Evolutionary conservation across 2,329 filamentous ascomycete genomes (phyloP).

Genomic region (Chalaropsis ovoidea): DNA sequence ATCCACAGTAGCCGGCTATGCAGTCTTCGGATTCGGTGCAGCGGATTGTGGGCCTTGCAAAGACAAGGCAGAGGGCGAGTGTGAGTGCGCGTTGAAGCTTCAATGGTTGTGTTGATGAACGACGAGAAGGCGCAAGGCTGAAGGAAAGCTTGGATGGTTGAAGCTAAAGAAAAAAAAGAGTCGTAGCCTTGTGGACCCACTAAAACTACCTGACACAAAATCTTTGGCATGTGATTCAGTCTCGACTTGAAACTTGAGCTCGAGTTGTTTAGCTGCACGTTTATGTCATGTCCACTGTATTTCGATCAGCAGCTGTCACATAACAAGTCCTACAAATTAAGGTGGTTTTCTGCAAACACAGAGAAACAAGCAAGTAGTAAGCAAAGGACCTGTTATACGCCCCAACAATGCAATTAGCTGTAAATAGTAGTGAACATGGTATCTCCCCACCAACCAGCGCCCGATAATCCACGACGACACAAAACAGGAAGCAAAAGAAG

Average conservation of each 20-base stretch:
- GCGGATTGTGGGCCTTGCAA: no score
- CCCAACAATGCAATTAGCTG: background rate
- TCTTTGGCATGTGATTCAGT: background rate
- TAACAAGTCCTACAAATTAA: background rate
- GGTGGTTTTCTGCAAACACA: background rate
- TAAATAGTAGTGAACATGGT: background rate
- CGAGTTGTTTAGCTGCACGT: no score
- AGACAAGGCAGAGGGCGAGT: no score
- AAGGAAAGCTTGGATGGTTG: background rate
- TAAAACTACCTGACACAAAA: background rate
- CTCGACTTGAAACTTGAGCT: background rate
- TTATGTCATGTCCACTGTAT: no score
- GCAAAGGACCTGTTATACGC: background rate
- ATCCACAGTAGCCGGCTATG: no score
- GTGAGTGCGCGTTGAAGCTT: no score
- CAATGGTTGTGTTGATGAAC: background rate
- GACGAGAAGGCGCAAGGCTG: background rate
- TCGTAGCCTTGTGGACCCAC: slow-evolving; percentile 15
- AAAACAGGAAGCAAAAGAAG: slow-evolving; percentile 20
- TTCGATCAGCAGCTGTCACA: no score
- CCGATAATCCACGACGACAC: slow-evolving; percentile 22
- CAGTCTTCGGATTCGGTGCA: no score
- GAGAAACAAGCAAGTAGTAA: background rate
- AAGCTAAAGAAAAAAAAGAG: background rate
- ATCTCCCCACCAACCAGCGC: slow-evolving; percentile 20